These are phyloP conservation scores for Wickerhamomyces chaumierensis DNA, from an alignment of 805 yeast genomes.

Conservation along the genomic window DNA sequence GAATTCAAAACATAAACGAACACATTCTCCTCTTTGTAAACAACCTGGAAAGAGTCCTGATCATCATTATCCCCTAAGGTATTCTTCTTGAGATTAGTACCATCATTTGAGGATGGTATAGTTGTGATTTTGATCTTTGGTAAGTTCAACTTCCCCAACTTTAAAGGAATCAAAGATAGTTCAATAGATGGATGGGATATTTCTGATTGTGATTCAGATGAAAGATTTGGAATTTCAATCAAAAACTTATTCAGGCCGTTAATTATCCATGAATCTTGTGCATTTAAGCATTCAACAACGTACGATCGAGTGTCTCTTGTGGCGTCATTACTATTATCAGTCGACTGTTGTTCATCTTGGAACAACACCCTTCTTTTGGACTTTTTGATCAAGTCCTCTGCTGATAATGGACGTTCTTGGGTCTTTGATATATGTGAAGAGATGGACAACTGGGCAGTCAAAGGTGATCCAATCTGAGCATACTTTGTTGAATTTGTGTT, in stretches of 20 bases:
- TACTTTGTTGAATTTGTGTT: no score
- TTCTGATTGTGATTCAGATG: slow-evolving; percentile 4
- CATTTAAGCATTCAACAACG: slow-evolving; percentile 26
- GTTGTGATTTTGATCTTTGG: slow-evolving; percentile 48
- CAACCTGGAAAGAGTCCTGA: slow-evolving; percentile 41
- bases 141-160: slow-evolving; percentile 57
- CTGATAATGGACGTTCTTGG: background rate
- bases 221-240: slow-evolving; percentile 27
- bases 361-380: slow-evolving; percentile 14
- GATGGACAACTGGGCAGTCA: slow-evolving; percentile 29
- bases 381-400: slow-evolving; percentile 1
- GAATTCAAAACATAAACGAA: no score
- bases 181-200: no score
- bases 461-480: slow-evolving; percentile 45
- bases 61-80: no score
- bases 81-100: no score
- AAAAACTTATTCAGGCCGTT: slow-evolving; percentile 56
- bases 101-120: slow-evolving; percentile 19
- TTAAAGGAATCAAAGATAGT: slow-evolving; percentile 58
- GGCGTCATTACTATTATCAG: slow-evolving; percentile 1
- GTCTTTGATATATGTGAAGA: slow-evolving; percentile 22
- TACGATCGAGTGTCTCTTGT: slow-evolving; percentile 32
- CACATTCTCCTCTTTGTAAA: slow-evolving; percentile 58
- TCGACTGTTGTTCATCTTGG: slow-evolving; percentile 11
- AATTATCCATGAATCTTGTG: slow-evolving; percentile 65